These are phyloP conservation scores for Hortiboletus rubellus DNA, from an alignment of 1,284 basidiomycete genomes.

Conservation along the genomic window DNA sequence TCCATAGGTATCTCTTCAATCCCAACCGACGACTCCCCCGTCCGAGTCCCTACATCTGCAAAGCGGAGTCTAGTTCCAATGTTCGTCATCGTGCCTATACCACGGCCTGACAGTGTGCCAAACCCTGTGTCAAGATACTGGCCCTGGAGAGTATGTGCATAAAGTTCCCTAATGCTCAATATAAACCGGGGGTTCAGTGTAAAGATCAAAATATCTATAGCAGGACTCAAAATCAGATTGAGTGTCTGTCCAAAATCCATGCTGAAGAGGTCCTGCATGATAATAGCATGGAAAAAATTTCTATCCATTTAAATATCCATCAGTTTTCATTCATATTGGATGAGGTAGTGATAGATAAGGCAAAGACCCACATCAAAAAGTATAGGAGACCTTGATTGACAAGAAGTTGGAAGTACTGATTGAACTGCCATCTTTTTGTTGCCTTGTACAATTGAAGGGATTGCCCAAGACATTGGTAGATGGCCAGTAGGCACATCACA, in stretches of 20 bases:
- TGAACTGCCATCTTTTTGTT: constrained; percentile 6
- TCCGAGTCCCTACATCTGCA: background rate
- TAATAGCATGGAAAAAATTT: background rate
- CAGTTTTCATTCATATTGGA: background rate
- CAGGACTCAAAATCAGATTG: background rate
- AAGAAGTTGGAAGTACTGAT: constrained; percentile 10
- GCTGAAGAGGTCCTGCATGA: constrained; percentile 1
- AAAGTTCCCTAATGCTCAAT: constrained; percentile 6
- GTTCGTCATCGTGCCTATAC: background rate
- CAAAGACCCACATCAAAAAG: constrained; percentile 5
- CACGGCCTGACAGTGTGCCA: background rate
- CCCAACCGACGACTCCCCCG: background rate
- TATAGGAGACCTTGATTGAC: constrained; percentile 12
- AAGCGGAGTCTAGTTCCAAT: background rate
- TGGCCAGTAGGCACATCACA: constrained; percentile 8
- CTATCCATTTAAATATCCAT: background rate
- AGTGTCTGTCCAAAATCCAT: background rate
- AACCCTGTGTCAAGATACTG: constrained; percentile 9
- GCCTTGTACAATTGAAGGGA: constrained; percentile 1
- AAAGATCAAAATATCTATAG: background rate
- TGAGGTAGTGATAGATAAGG: background rate
- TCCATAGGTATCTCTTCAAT: background rate
- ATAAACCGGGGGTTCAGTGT: constrained; percentile 10
- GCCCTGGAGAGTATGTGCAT: background rate
- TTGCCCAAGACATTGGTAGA: background rate